Evolutionary conservation across 164 flowering plant species (phyloP).

Genomic region (Aristolochia fimbriata): DNA sequence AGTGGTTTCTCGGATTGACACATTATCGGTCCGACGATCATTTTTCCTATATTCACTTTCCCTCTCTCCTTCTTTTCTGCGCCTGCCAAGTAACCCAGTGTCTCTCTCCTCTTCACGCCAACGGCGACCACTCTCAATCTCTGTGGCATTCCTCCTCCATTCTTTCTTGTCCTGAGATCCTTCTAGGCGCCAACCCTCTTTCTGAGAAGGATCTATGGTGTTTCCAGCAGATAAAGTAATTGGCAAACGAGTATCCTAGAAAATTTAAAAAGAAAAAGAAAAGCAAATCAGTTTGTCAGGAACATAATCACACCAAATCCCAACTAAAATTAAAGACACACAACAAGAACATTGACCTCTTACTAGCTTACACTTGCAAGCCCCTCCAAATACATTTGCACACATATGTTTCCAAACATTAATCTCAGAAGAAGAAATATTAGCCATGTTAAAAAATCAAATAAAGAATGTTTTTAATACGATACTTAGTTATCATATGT

Average conservation of each 20-base stretch:
- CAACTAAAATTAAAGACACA: too few species aligned
- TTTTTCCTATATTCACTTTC: constrained; percentile 10
- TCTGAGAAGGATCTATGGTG: constrained; percentile 34
- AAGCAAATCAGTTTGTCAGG: neutral
- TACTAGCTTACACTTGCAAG: too few species aligned
- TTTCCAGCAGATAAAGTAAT: constrained; percentile 21
- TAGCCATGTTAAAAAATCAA: too few species aligned
- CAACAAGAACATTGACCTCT: too few species aligned
- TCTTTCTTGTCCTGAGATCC: constrained; percentile 75
- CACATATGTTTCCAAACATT: too few species aligned
- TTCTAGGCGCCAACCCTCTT: constrained; percentile 69
- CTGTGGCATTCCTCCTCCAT: constrained; percentile 50
- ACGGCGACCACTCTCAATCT: constrained; percentile 53
- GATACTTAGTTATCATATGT: too few species aligned
- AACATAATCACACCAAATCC: neutral
- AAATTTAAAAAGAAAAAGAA: neutral
- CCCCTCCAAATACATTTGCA: too few species aligned
- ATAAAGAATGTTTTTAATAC: too few species aligned
- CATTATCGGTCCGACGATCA: constrained; percentile 50
- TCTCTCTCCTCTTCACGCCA: constrained; percentile 99
- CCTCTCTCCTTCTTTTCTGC: constrained; percentile 43
- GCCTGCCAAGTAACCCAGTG: constrained; percentile 66
- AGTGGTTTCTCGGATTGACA: constrained; percentile 29
- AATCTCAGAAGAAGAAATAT: too few species aligned
- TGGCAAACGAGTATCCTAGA: constrained; percentile 52